phyloP scores from a whole-genome alignment of 768 basidiomycete genomes.

The Phaeotremella skinneri region DNA sequence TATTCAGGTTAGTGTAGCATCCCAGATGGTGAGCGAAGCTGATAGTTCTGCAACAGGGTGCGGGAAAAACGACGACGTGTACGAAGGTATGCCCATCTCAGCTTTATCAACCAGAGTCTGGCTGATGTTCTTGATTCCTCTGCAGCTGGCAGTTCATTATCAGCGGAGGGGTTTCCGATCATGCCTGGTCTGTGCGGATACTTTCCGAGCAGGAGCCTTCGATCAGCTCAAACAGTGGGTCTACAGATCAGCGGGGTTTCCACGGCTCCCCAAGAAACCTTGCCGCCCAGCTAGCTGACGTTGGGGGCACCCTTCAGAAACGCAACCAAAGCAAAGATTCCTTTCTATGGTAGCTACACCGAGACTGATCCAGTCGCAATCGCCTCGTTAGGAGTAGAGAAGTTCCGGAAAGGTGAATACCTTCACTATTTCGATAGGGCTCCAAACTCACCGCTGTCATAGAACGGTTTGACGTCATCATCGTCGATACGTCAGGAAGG shows the following conservation, averaged over 20 bases:
- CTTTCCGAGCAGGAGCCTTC: slow-evolving; percentile 98
- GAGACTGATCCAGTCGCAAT: slow-evolving; percentile 97
- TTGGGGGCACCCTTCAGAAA: slow-evolving; percentile 55
- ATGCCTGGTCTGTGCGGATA: slow-evolving; percentile 96
- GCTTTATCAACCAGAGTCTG: not conserved
- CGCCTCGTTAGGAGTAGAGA: slow-evolving; percentile 87
- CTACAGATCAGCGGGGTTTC: not conserved
- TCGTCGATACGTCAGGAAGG: slow-evolving; percentile 95
- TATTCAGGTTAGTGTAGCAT: slow-evolving; percentile 65
- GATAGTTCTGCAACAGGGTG: slow-evolving; percentile 61
- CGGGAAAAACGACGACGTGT: slow-evolving; percentile 98
- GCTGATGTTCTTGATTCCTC: not conserved
- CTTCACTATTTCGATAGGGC: not conserved
- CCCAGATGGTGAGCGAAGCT: not conserved
- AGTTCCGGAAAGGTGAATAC: slow-evolving; percentile 75
- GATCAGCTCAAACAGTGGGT: slow-evolving; percentile 87
- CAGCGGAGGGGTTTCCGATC: slow-evolving; percentile 96
- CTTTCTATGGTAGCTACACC: slow-evolving; percentile 98
- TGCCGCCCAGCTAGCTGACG: not conserved
- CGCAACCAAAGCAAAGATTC: slow-evolving; percentile 96
- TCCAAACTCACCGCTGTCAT: slow-evolving; percentile 1
- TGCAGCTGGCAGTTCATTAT: slow-evolving; percentile 87
- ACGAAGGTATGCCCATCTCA: slow-evolving; percentile 63
- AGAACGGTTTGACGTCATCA: slow-evolving; percentile 96
- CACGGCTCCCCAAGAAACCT: not conserved